Evolutionary conservation across 805 yeast species (phyloP).

Genomic region (Kazachstania bromeliacearum): DNA sequence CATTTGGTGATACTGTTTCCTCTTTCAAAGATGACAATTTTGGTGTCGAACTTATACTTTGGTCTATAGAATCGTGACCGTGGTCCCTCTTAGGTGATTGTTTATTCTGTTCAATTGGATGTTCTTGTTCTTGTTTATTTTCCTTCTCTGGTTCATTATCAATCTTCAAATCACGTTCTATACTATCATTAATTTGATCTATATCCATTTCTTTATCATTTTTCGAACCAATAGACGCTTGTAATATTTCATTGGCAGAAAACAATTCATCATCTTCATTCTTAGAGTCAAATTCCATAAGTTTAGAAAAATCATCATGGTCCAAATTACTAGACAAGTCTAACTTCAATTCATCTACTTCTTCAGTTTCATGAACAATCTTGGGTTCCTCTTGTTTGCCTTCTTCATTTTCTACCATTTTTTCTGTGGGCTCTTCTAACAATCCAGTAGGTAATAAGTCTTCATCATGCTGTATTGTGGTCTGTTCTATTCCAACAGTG

Average conservation of each 20-base stretch:
- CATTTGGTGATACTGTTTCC: slow-evolving; percentile 2
- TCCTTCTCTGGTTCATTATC: neutral
- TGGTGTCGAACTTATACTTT: neutral
- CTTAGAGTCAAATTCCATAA: slow-evolving; percentile 26
- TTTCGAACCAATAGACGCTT: slow-evolving; percentile 3
- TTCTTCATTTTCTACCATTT: neutral
- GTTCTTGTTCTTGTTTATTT: neutral
- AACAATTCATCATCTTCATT: slow-evolving; percentile 21
- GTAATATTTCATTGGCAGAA: slow-evolving; percentile 10
- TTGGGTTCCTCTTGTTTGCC: neutral
- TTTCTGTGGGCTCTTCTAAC: too few species aligned
- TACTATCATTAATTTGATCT: slow-evolving; percentile 5
- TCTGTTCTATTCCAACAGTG: too few species aligned
- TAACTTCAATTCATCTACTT: slow-evolving; percentile 13
- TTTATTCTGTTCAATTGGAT: neutral
- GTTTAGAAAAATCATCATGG: slow-evolving; percentile 24
- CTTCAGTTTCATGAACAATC: too few species aligned
- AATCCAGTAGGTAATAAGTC: too few species aligned
- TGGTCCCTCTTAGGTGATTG: neutral
- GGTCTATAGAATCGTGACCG: too few species aligned
- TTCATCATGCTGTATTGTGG: too few species aligned
- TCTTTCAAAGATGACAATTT: neutral
- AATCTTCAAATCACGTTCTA: slow-evolving; percentile 1
- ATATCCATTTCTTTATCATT: neutral
- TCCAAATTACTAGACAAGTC: slow-evolving; percentile 22